Percentiles rank a stretch among this genome's conserved stretches.
phyloP scores from a whole-genome alignment of 169 alveolate species.

The Plasmodium chabaudi region DNA sequence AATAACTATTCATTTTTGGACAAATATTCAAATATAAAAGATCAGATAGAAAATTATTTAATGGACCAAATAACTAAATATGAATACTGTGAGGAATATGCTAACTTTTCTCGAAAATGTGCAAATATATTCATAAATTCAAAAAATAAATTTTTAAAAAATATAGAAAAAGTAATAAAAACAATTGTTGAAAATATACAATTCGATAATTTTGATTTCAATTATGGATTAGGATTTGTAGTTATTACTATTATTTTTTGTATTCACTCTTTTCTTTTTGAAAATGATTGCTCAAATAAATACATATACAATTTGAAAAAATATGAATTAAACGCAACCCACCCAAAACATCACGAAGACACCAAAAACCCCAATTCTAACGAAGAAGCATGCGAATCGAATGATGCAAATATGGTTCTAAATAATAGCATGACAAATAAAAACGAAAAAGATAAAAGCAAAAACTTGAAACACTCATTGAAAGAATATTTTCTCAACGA shows the following conservation, averaged over 20 bases:
- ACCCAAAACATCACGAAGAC: background rate
- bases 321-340: background rate
- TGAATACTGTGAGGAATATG: constrained; percentile 19
- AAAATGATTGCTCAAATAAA: constrained; percentile 40
- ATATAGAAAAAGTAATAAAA: constrained; percentile 73
- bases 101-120: constrained; percentile 22
- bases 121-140: constrained; percentile 46
- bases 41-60: constrained; percentile 34
- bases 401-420: background rate
- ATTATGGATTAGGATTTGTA: constrained; percentile 27
- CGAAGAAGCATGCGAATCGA: background rate
- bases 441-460: background rate
- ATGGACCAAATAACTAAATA: constrained; percentile 18
- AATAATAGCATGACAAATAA: background rate
- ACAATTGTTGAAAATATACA: constrained; percentile 61
- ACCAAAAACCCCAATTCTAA: background rate
- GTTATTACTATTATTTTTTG: constrained; percentile 60
- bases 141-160: constrained; percentile 44
- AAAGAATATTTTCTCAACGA: constrained; percentile 22
- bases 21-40: constrained; percentile 31
- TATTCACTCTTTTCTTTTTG: constrained; percentile 44
- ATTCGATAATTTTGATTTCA: constrained; percentile 45
- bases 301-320: constrained; percentile 23
- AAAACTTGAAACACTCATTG: background rate
- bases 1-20: constrained; percentile 31